A percentile compares a stretch with the other conserved stretches of the same genome.
Conservation (phyloP, 805 yeast genomes). For the Candida andamanensis region DNA sequence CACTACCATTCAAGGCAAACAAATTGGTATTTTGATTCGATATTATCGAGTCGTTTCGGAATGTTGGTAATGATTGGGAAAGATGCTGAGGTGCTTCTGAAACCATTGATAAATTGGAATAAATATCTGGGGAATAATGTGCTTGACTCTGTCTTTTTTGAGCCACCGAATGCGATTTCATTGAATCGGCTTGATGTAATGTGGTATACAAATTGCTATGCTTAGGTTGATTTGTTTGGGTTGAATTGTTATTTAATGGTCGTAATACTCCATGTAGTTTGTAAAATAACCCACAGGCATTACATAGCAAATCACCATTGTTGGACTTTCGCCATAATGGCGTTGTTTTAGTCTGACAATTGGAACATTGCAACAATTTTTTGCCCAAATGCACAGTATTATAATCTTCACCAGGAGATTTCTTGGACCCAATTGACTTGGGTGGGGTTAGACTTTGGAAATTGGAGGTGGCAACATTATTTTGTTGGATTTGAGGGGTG, state of each 20-base stretch:
- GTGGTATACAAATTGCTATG: constrained; percentile 3
- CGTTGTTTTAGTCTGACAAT: constrained; percentile 41
- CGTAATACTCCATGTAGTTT: constrained; percentile 42
- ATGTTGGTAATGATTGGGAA: constrained; percentile 2
- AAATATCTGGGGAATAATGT: too few relatives aligned
- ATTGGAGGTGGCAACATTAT: constrained; percentile 1
- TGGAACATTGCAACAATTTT: constrained; percentile 32
- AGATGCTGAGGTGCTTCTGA: background rate
- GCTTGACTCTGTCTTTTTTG: background rate
- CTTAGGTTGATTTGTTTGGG: background rate
- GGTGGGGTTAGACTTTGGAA: constrained; percentile 12
- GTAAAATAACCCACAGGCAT: constrained; percentile 43
- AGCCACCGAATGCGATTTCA: too few relatives aligned
- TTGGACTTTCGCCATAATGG: constrained; percentile 42
- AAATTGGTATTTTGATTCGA: constrained; percentile 21
- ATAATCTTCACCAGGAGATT: constrained; percentile 7
- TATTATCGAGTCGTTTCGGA: constrained; percentile 15
- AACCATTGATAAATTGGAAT: too few relatives aligned
- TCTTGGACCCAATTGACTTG: constrained; percentile 9
- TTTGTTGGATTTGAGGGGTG: too few relatives aligned
- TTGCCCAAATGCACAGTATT: constrained; percentile 4
- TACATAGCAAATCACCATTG: constrained; percentile 39
- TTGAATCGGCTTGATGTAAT: constrained; percentile 2
- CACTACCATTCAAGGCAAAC: constrained; percentile 14
- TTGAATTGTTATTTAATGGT: constrained; percentile 24